Evolutionary conservation across 2,329 filamentous ascomycete genomes (phyloP).

Genomic region (Aschersonia sp.): DNA sequence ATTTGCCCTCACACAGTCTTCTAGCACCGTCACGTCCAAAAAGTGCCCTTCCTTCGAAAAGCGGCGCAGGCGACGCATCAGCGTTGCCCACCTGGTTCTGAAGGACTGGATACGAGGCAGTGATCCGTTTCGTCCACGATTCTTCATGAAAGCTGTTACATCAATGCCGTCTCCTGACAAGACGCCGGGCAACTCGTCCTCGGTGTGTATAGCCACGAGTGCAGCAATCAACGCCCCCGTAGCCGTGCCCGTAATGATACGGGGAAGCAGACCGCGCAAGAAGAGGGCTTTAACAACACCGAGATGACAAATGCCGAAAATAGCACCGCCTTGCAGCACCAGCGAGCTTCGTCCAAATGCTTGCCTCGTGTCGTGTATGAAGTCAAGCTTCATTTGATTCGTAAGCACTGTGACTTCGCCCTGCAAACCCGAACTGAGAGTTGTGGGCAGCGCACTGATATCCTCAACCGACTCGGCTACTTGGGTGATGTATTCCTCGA

Average conservation of each 20-base stretch:
- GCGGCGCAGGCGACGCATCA: constrained; percentile 50
- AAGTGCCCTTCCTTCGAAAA: constrained; percentile 71
- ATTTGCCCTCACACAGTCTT: constrained; percentile 72
- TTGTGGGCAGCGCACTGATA: constrained; percentile 52
- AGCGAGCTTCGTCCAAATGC: constrained; percentile 78
- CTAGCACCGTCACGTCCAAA: constrained; percentile 66
- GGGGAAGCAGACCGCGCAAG: constrained; percentile 64
- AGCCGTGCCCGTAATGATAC: constrained; percentile 83
- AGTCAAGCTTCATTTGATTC: constrained; percentile 68
- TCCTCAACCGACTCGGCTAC: constrained; percentile 71
- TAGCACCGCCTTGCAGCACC: constrained; percentile 78
- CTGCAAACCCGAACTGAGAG: constrained; percentile 20
- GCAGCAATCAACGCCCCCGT: constrained; percentile 85
- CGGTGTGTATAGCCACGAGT: constrained; percentile 73
- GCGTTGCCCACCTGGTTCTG: constrained; percentile 37
- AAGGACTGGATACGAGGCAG: constrained; percentile 21
- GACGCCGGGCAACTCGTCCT: constrained; percentile 67
- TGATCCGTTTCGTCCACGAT: constrained; percentile 15
- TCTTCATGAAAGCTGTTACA: constrained; percentile 56
- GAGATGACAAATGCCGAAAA: constrained; percentile 81
- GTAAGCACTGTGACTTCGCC: constrained; percentile 33
- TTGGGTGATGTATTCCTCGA: constrained; percentile 81
- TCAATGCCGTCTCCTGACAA: constrained; percentile 71
- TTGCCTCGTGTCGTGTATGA: constrained; percentile 75
- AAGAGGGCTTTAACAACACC: constrained; percentile 84